Conservation (phyloP, 2,329 filamentous ascomycete species). For the Diaporthe sp. region DNA sequence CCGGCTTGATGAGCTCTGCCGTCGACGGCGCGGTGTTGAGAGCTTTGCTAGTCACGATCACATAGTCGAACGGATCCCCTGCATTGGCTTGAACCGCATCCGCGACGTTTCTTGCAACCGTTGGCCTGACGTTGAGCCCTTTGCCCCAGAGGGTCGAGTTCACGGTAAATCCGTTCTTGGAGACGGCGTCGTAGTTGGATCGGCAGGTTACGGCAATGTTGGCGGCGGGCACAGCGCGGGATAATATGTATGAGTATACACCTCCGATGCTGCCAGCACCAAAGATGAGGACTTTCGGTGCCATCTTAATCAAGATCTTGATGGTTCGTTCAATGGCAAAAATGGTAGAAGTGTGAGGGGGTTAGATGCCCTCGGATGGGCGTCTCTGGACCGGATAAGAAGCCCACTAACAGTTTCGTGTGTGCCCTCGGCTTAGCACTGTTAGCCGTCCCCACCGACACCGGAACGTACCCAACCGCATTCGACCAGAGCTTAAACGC, state of each 20-base stretch:
- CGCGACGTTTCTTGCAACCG: constrained; percentile 45
- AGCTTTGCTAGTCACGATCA: constrained; percentile 79
- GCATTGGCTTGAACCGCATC: constrained; percentile 47
- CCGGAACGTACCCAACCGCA: neutral
- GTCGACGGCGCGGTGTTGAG: constrained; percentile 75
- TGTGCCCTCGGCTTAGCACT: neutral
- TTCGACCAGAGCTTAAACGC: neutral
- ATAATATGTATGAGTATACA: constrained; percentile 46
- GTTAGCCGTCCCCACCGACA: neutral
- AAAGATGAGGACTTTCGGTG: constrained; percentile 44
- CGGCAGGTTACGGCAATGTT: constrained; percentile 50
- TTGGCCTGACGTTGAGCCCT: constrained; percentile 46
- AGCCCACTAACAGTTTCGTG: neutral
- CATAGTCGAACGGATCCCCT: constrained; percentile 63
- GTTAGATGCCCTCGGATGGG: neutral
- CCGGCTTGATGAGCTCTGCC: constrained; percentile 70
- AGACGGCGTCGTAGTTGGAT: constrained; percentile 49
- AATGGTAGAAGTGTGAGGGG: neutral
- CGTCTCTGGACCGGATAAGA: neutral
- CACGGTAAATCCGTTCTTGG: constrained; percentile 47
- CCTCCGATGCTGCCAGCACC: constrained; percentile 53
- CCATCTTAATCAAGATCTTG: neutral
- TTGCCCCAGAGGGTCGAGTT: constrained; percentile 50
- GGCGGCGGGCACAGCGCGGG: constrained; percentile 42
- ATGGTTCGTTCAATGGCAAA: neutral